Evolutionary conservation across 352 stramenopile species (phyloP), one percentile per base, ranked within the genome.

Genomic region (Pythium myriotylum): DNA sequence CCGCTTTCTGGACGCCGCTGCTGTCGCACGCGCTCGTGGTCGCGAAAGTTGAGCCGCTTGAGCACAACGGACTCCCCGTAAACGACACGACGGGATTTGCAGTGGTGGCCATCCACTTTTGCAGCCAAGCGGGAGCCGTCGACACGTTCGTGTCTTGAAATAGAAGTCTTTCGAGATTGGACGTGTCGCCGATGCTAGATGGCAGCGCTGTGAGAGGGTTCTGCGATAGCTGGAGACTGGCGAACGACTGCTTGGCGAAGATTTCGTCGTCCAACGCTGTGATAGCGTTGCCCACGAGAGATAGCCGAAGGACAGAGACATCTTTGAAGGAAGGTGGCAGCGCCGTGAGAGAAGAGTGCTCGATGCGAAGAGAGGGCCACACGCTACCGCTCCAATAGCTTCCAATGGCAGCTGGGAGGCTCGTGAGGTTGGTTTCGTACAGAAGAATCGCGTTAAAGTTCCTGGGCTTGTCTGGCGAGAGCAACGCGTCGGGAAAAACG

Each of bases 151-250:
- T 54, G 43, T 40, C 16, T 22, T 62, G 32, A 1, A 45, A 19
- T 23, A 29, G 26, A 1, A 62, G 22, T 7, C 24, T 27, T 2
- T 19, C 19, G 6, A 62, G 19, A 0, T 10, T 14, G 5, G 32
- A 14, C n/a, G 42, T 27, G 45, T 33, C 32, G 6, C 32, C 35
- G 7, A 62, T 20, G 4, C 8, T 35, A 3, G 9, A 17, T 3
- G 54, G 43, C 6, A 62, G 42, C 19, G 0, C 6, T 7, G 10
- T 12, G 19, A 62, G 43, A n/a, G 54, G 54, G 17, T 62, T 62
- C 10, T 33, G 42, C 29, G 54, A 62, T 5, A 62, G 33, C 2
- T 43, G 41, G 3, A 62, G 39, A 9, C 46, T 22, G 2, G 23
- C 23, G 20, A 53, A 20, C 7, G 23, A 13, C 32, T 62, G 35